Base-by-base conservation (phyloP, 2,329 filamentous ascomycete genomes). In the Akanthomyces uredinophilus region DNA sequence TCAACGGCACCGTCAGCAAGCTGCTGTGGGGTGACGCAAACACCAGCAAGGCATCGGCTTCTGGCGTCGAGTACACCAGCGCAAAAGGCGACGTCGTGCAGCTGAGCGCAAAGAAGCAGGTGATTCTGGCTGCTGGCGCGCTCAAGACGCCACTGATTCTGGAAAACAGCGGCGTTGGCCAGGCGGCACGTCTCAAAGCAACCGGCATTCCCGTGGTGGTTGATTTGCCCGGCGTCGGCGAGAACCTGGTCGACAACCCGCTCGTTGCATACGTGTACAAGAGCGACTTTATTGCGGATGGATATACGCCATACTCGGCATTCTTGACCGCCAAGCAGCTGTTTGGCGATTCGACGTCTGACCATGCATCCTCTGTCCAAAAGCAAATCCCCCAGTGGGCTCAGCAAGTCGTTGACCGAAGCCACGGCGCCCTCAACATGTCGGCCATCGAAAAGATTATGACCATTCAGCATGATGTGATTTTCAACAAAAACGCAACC, bases 211-310 rank as follows among this genome's bases (percentile, higher is more conserved):
- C 76, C 14, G 74, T 74, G 29, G 69, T 74, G 20, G 68, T 83
- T 5, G 70, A 81, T 32, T 73, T 79, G 0, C 79, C 79, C 0
- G 81, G 81, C 3, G 82, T 85, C 0, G 82, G 82, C 0, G 79
- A 81, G 66, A 80, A 83, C 66, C 70, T 84, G 1, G 76, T 81
- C 64, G 81, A 84, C 54, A 82, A 86, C 67, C 70, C 82, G 16
- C 71, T 70, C 62, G 68, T 65, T 2, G 43, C 58, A 1, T 54
- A 77, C 6, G 46, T 63, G 5, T 75, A 71, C 53, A 64, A 59
- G 11, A 65, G 63, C 49, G 69, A 63, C 16, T 22, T 65, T 2
- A 68, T 68, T 10, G n/a, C 60, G 10, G 53, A 59, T 6, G 66
- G 67, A 0, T 74, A 69, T 57, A 70, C 69, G 6, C 70, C 71